Base-by-base conservation (phyloP, 805 yeast species). In the Saturnispora zaruensis region DNA sequence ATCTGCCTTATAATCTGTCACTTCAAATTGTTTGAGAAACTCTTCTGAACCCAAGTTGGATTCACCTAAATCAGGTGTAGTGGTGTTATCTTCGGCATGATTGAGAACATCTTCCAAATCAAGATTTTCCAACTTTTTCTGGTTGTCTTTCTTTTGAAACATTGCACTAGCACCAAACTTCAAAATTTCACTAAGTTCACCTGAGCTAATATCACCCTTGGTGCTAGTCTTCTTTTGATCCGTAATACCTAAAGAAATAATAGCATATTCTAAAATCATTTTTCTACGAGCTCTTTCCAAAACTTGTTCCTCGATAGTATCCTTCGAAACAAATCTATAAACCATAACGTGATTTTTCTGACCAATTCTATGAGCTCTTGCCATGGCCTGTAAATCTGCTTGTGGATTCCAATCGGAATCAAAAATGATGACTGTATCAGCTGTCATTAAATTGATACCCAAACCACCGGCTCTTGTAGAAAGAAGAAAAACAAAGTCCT, bases 381-480 rank as follows among this genome's bases (percentile, higher is more conserved):
- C 99, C 99, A 93, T 93, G 1, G 99, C 99, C 69, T 93, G 99
- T 60, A 93, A 73, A 75, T 93, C 99, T 0, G 99, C 99, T 66
- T 93, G 99, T 0, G 99, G 99, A 64, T 93, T 93, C 99, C 99
- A 93, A 70, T 93, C 99, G 4, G 96, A 87, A 68, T 93, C 99
- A 68, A 93, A 93, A 38, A 93, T 91, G 58, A 93, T 87, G 26
- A 93, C 99, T 6, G 99, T 93, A 63, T 93, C 99, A 3, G 99
- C 99, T 5, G 99, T 93, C 99, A 93, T 93, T 64, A 93, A 74
- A 66, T 93, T 93, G 64, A 93, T 93, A 68, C 99, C 99, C 53
- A 93, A 74, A 49, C 99, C 99, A 72, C 99, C 99, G 13, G 99
- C 99, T 72, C 99, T 80, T 1, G 99, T 93, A 23, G 95, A 84